These are phyloP conservation scores for Harringtonia lauricola DNA, from an alignment of 2,329 filamentous ascomycete genomes.

Conservation along the genomic window DNA sequence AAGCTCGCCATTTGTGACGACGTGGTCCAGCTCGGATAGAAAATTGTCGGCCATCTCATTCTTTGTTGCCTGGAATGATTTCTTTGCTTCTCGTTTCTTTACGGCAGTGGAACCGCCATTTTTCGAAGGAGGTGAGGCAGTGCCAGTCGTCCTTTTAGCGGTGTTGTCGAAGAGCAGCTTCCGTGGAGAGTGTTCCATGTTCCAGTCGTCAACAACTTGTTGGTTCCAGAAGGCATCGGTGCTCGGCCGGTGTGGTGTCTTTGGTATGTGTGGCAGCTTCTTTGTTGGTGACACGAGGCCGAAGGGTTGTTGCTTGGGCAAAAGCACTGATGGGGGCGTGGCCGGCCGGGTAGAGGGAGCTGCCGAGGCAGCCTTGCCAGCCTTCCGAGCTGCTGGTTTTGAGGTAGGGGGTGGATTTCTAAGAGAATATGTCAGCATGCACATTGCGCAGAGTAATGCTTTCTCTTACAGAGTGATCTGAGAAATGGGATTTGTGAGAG, in stretches of 20 bases:
- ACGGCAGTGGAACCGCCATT: constrained; percentile 19
- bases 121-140: constrained; percentile 11
- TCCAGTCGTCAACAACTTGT: constrained; percentile 50
- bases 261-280: constrained; percentile 33
- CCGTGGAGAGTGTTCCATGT: constrained; percentile 39
- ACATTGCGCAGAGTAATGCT: background rate
- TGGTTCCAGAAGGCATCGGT: constrained; percentile 51
- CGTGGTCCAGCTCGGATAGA: constrained; percentile 55
- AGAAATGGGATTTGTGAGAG: background rate
- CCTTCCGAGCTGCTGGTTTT: background rate
- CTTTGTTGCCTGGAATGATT: constrained; percentile 52
- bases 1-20: constrained; percentile 51
- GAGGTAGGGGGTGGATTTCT: background rate
- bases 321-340: constrained; percentile 11
- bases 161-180: constrained; percentile 18
- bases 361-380: background rate
- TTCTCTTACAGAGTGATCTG: background rate
- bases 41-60: constrained; percentile 52
- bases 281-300: constrained; percentile 21
- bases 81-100: constrained; percentile 33
- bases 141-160: background rate
- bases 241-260: constrained; percentile 39
- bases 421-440: too few species aligned
- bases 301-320: constrained; percentile 5
- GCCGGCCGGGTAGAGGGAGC: constrained; percentile 4